Evolutionary conservation across 352 stramenopile species (phyloP), one percentile per base, ranked within the genome.

Genomic region (Globisporangium iwayamae): DNA sequence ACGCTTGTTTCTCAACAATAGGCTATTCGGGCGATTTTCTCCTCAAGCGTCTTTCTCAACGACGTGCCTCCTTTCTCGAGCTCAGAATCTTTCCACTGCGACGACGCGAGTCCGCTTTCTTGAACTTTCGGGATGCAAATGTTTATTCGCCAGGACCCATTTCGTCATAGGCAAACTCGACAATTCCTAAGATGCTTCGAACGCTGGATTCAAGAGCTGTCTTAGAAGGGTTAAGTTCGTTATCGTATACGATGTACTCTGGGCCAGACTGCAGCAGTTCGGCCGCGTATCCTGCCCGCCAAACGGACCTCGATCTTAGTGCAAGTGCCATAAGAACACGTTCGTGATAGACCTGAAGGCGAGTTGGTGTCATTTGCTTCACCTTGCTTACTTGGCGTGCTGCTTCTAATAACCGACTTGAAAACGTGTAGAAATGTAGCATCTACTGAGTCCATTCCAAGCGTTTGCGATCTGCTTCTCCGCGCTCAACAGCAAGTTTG

Each of bases 291-390:
- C 78, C 3, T 90, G 81, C 39, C 76, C 83, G 43, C 78, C 76
- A 13, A 66, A 71, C 6, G 76, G 76, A 6, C 79, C 79, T n/a
- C 67, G 67, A 11, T 30, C 43, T 43, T 78, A 87, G 62, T 87
- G 74, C 67, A 85, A 81, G 48, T 87, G 80, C 68, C 80, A 89
- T 71, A 91, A 97, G 48, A 78, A 96, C 61, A 77, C 68, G 8
- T 99, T 99, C 73, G 97, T 85, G 2, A 96, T 98, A 87, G 94
- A 99, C 68, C 84, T 98, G 70, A 73, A 78, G 72, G 74, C 72
- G 77, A 79, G 18, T 38, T 25, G 8, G 2, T 14, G 32, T 16
- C 11, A 8, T 28, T 2, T 38, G 20, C 20, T 36, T 25, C 7
- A n/a, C 30, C 4, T 38, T 38, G 30, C 14, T 38, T 38, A 18